A percentile compares a stretch with the other conserved stretches of the same genome.
These are phyloP conservation scores for Hydrangea macrophylla DNA, from an alignment of 148 eudicot genomes.

Conservation along the genomic window DNA sequence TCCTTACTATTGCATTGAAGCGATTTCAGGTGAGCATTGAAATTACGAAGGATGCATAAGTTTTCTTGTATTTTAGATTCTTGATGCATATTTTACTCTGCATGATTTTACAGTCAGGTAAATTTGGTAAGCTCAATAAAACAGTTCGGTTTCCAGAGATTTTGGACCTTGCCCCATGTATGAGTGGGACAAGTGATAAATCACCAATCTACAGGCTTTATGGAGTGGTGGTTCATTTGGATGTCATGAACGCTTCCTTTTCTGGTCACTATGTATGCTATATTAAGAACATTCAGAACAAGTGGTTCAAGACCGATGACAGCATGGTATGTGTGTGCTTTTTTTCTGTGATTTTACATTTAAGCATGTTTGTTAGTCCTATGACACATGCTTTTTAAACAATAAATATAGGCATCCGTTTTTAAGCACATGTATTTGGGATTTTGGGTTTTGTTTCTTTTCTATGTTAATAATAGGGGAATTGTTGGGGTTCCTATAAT, in stretches of 20 bases:
- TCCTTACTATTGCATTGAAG: conserved; percentile 76
- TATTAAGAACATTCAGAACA: conserved; percentile 65
- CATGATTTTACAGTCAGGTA: conserved; percentile 57
- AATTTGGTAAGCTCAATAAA: conserved; percentile 89
- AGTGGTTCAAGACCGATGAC: conserved; percentile 86
- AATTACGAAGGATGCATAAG: background rate
- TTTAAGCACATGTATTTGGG: background rate
- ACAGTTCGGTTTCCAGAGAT: conserved; percentile 69
- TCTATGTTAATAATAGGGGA: background rate
- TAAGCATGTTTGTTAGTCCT: background rate
- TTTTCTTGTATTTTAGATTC: conserved; percentile 5
- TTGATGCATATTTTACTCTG: conserved; percentile 3
- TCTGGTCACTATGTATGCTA: conserved; percentile 90
- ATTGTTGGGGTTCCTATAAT: background rate
- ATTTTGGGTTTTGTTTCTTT: background rate
- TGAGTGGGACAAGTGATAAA: conserved; percentile 70
- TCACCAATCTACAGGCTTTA: conserved; percentile 74
- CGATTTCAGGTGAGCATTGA: conserved; percentile 62
- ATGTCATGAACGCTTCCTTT: conserved; percentile 76
- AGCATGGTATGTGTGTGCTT: conserved; percentile 48
- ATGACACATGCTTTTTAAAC: background rate
- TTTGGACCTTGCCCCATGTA: conserved; percentile 68
- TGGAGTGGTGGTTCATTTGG: conserved; percentile 88
- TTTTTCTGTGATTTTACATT: background rate
- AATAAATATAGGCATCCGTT: background rate